Evolutionary conservation across 202 grass and related monocot genomes (phyloP), one percentile per base, ranked within the genome.

Genomic region (Tripidium arundinaceum): DNA sequence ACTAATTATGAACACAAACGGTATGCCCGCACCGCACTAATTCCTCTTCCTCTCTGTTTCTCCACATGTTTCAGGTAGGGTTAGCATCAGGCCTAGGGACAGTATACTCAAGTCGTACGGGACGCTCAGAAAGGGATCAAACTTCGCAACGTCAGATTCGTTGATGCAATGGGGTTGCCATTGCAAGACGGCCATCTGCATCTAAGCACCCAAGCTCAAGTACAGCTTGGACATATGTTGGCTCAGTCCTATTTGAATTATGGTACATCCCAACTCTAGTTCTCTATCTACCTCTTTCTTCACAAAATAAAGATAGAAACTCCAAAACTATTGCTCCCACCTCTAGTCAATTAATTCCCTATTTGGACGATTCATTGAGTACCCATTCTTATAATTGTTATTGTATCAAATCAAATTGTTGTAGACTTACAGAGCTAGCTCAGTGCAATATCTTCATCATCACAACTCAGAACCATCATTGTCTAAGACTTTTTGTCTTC

Each of bases 191-290:
- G 93, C 8, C 81, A 88, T 81, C 88, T 98, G 40, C 94, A 98
- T 70, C 92, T 98, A 7, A 92, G 83, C 14, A 94, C 94, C 52
- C 87, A 89, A 67, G 77, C 89, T 74, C 94, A 97, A 65, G 89
- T 97, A 28, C 81, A 91, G 86, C 92, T 98, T 28, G 94, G 94
- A 8, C 85, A 83, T 61, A 94, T 91, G 94, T 64, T 98, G 72
- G 94, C 94, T 49, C 83, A 92, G 68, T 88, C 94, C 47, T 97
- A 97, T 90, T 33, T 92, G 5, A 76, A 80, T 80, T 91, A 85
- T 91, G 88, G 89, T 94, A 91, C 84, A 87, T 84, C 71, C 82
- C 65, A 3, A 68, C 70, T 74, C 59, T 91, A 85, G 77, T 72
- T 80, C 49, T 86, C 27, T 27, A 9, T 42, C 50, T 65, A 58